Conservation (phyloP, 2,329 filamentous ascomycete species). For the Curvularia sp. region DNA sequence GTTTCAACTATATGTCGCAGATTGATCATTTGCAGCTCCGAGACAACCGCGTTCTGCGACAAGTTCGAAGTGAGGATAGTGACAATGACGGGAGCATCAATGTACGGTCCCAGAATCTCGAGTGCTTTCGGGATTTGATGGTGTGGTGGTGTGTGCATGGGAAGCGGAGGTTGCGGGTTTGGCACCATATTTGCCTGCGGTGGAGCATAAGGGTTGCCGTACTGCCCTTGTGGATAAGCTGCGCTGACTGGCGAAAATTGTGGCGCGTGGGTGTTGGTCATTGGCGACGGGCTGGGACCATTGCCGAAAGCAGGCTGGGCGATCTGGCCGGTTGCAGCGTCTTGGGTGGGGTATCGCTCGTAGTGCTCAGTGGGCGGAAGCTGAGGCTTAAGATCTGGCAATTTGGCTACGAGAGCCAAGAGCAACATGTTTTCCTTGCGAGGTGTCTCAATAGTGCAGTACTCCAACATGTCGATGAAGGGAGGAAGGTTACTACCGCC, state of each 20-base stretch:
- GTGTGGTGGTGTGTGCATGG: constrained; percentile 27
- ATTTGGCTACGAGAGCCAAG: constrained; percentile 78
- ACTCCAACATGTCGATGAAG: constrained; percentile 87
- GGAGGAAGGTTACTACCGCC: constrained; percentile 75
- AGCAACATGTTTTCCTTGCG: constrained; percentile 79
- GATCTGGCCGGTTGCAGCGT: constrained; percentile 22
- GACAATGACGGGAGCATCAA: constrained; percentile 53
- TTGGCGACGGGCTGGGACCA: constrained; percentile 38
- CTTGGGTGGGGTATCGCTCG: constrained; percentile 31
- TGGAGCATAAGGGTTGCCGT: constrained; percentile 32
- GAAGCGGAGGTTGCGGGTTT: constrained; percentile 19
- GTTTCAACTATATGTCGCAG: constrained; percentile 72
- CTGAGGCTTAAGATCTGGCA: constrained; percentile 45
- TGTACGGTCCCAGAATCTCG: constrained; percentile 54
- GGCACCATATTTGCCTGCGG: constrained; percentile 19
- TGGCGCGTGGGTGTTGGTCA: constrained; percentile 46
- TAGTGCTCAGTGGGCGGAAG: constrained; percentile 36
- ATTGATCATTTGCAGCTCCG: constrained; percentile 71
- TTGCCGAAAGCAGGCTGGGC: constrained; percentile 30
- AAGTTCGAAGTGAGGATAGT: constrained; percentile 45
- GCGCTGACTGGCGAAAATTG: constrained; percentile 44
- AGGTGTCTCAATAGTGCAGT: constrained; percentile 77
- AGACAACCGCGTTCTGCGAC: constrained; percentile 45
- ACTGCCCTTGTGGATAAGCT: constrained; percentile 34
- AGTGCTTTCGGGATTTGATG: constrained; percentile 49